These are phyloP conservation scores for Mediolabrus comicus DNA, from an alignment of 108 stramenopile species.

Conservation along the genomic window DNA sequence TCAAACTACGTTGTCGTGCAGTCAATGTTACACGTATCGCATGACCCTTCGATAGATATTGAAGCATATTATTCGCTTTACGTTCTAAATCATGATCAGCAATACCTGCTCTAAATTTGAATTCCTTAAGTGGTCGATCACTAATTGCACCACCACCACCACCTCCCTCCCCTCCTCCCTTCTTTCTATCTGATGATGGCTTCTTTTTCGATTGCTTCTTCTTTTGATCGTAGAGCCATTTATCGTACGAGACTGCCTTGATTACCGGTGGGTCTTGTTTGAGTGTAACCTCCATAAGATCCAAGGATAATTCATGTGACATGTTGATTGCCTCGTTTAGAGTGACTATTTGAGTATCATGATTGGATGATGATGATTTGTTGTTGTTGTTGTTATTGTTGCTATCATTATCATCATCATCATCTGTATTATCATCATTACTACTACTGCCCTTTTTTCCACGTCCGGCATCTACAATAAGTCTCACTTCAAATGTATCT, in stretches of 20 bases:
- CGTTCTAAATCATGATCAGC: slow-evolving; percentile 61
- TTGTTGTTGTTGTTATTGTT: neutral
- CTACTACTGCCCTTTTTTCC: slow-evolving; percentile 2
- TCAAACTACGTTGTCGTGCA: slow-evolving; percentile 36
- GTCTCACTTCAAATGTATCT: slow-evolving; percentile 49
- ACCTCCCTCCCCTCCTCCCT: slow-evolving; percentile 1
- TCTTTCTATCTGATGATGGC: slow-evolving; percentile 30
- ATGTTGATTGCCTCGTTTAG: slow-evolving; percentile 53
- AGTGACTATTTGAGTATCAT: slow-evolving; percentile 41
- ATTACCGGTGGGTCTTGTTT: slow-evolving; percentile 60
- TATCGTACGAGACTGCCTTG: slow-evolving; percentile 52
- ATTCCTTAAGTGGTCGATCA: slow-evolving; percentile 50
- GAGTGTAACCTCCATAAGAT: slow-evolving; percentile 53
- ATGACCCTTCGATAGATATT: slow-evolving; percentile 54
- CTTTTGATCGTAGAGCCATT: slow-evolving; percentile 50
- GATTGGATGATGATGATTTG: neutral
- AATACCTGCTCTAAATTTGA: slow-evolving; percentile 61
- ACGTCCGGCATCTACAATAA: slow-evolving; percentile 60
- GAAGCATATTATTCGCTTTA: slow-evolving; percentile 52
- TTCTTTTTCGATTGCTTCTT: slow-evolving; percentile 25
- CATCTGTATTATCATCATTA: neutral
- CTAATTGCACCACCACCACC: slow-evolving; percentile 33
- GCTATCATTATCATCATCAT: slow-evolving; percentile 2
- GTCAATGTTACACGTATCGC: slow-evolving; percentile 67
- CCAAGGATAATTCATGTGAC: slow-evolving; percentile 44